Evolutionary conservation across 305 asterid genomes (phyloP).

Genomic region (Ilex paraguariensis): DNA sequence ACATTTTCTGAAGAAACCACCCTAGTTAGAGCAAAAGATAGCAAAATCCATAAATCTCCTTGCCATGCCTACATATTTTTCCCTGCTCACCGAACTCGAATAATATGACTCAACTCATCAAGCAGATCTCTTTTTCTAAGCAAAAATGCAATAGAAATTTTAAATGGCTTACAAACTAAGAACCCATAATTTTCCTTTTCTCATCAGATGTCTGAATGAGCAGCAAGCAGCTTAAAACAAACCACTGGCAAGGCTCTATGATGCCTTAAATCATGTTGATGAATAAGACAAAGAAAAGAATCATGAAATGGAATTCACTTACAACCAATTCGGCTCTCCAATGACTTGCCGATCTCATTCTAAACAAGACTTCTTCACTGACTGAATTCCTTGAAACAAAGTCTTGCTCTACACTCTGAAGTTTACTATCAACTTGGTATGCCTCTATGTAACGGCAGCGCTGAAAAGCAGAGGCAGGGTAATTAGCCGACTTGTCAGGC

Average conservation of each 20-base stretch:
- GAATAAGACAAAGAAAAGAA: conserved; percentile 4
- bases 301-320: conserved; percentile 37
- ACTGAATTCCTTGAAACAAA: conserved; percentile 42
- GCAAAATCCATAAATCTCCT: too few relatives aligned
- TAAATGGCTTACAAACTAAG: too few relatives aligned
- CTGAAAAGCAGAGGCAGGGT: conserved; percentile 30
- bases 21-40: too few relatives aligned
- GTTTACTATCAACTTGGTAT: conserved; percentile 69
- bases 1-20: too few relatives aligned
- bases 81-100: too few relatives aligned
- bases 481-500: too few relatives aligned
- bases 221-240: not conserved
- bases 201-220: too few relatives aligned
- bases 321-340: conserved; percentile 90
- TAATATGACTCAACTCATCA: too few relatives aligned
- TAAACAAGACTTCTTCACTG: conserved; percentile 40
- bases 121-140: too few relatives aligned
- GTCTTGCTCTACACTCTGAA: conserved; percentile 62
- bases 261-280: not conserved
- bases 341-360: conserved; percentile 46
- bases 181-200: too few relatives aligned
- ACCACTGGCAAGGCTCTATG: not conserved
- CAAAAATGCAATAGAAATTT: too few relatives aligned
- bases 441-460: conserved; percentile 85
- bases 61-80: too few relatives aligned